These are phyloP conservation scores for Penicillium janthinellum DNA, from an alignment of 2,329 filamentous ascomycete genomes.

Conservation along the genomic window DNA sequence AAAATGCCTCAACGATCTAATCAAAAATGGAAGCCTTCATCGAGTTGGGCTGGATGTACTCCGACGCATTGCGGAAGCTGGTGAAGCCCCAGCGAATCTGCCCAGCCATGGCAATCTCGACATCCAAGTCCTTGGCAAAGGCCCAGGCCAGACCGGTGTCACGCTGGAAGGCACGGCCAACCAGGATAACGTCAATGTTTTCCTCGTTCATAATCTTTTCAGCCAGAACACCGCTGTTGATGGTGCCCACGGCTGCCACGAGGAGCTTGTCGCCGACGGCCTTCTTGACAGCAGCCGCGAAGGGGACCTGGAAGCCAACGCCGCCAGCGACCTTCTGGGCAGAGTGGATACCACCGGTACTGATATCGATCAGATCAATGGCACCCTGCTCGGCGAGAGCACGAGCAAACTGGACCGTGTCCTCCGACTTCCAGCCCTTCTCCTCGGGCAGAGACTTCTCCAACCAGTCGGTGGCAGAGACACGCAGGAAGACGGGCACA, in stretches of 20 bases:
- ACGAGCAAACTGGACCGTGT: conserved; percentile 65
- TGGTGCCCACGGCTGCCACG: conserved; percentile 74
- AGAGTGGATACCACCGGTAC: conserved; percentile 69
- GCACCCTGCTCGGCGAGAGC: conserved; percentile 68
- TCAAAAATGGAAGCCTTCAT: conserved; percentile 32
- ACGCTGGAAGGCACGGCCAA: conserved; percentile 30
- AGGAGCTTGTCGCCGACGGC: conserved; percentile 71
- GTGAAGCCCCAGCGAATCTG: conserved; percentile 38
- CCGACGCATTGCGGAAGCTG: conserved; percentile 30
- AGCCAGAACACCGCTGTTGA: conserved; percentile 70
- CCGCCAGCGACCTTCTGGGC: conserved; percentile 47
- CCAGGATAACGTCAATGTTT: conserved; percentile 68
- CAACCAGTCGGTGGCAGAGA: conserved; percentile 75
- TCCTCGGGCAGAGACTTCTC: conserved; percentile 57
- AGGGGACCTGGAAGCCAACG: conserved; percentile 72
- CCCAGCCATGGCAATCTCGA: conserved; percentile 34
- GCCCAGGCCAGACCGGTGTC: conserved; percentile 30
- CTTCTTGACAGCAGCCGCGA: conserved; percentile 71
- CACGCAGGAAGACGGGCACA: conserved; percentile 72
- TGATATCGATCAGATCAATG: conserved; percentile 83
- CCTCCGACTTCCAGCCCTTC: conserved; percentile 67
- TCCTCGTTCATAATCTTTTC: conserved; percentile 59
- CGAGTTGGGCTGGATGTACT: conserved; percentile 30
- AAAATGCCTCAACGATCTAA: conserved; percentile 12
- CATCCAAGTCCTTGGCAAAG: conserved; percentile 33